Percentiles rank a stretch among this genome's conserved stretches.
phyloP scores from a whole-genome alignment of 768 basidiomycete genomes.

The Kwoniella heveanensis region DNA sequence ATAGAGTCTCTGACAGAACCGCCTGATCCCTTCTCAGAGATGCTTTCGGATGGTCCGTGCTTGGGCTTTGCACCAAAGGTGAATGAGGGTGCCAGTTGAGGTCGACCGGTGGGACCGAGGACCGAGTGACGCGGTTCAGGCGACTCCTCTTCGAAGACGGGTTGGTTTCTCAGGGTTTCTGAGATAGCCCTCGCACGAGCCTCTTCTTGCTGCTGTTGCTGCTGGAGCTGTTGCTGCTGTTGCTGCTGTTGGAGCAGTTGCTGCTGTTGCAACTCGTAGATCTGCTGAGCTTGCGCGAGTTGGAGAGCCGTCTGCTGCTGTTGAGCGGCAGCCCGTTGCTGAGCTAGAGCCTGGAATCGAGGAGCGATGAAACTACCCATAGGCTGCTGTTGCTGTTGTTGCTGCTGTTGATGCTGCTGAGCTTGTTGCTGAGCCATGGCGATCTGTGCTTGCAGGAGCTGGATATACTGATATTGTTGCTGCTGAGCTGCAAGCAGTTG shows the following conservation, averaged over 20 bases:
- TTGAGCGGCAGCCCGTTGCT: slow-evolving; percentile 55
- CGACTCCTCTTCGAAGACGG: slow-evolving; percentile 51
- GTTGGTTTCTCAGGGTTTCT: slow-evolving; percentile 31
- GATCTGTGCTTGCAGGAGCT: slow-evolving; percentile 68
- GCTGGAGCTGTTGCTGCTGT: slow-evolving; percentile 34
- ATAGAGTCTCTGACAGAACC: slow-evolving; percentile 16
- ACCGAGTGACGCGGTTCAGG: slow-evolving; percentile 36
- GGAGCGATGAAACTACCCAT: slow-evolving; percentile 76
- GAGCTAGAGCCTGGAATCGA: slow-evolving; percentile 76
- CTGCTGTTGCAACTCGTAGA: slow-evolving; percentile 41
- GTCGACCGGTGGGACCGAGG: slow-evolving; percentile 67
- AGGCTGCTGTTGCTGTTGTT: slow-evolving; percentile 65
- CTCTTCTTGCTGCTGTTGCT: slow-evolving; percentile 26
- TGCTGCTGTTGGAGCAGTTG: slow-evolving; percentile 27
- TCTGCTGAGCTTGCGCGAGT: slow-evolving; percentile 55
- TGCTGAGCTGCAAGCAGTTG: slow-evolving; percentile 47
- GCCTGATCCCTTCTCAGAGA: slow-evolving; percentile 13
- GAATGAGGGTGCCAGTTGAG: slow-evolving; percentile 86
- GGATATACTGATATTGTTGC: slow-evolving; percentile 48
- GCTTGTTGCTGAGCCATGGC: slow-evolving; percentile 57
- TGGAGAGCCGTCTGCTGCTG: slow-evolving; percentile 60
- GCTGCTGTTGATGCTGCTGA: slow-evolving; percentile 58
- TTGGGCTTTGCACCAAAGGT: slow-evolving; percentile 71
- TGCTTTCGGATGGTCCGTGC: slow-evolving; percentile 56
- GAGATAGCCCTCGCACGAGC: slow-evolving; percentile 25